Conservation (phyloP, 768 basidiomycete species). For the Leucogyrophana mollusca region DNA sequence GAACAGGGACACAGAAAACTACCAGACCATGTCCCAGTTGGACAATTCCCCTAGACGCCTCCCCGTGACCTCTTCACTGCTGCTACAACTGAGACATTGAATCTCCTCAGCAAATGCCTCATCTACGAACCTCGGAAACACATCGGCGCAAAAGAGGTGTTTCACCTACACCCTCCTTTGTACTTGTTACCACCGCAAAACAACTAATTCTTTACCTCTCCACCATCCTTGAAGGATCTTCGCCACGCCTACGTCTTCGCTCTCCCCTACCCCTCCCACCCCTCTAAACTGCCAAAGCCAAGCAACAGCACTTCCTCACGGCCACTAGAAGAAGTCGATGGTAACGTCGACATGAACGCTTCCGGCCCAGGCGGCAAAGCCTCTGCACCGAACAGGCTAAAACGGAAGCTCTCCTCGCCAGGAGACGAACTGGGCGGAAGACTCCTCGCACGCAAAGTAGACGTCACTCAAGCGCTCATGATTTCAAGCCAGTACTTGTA, state of each 20-base stretch:
- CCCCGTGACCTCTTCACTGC: slow-evolving; percentile 89
- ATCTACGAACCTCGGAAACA: slow-evolving; percentile 84
- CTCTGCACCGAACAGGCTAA: slow-evolving; percentile 52
- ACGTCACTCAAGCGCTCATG: slow-evolving; percentile 53
- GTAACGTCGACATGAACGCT: slow-evolving; percentile 56
- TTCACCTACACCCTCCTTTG: background rate
- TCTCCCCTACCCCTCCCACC: slow-evolving; percentile 84
- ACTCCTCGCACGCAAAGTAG: slow-evolving; percentile 67
- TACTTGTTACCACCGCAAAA: no score
- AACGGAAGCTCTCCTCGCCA: slow-evolving; percentile 68
- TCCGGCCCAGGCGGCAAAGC: slow-evolving; percentile 54
- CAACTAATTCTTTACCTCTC: background rate
- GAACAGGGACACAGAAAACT: slow-evolving; percentile 83
- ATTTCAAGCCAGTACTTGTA: slow-evolving; percentile 5
- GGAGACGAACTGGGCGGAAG: slow-evolving; percentile 47
- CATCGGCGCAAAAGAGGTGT: slow-evolving; percentile 78
- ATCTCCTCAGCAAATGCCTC: slow-evolving; percentile 77
- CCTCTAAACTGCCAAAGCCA: slow-evolving; percentile 84
- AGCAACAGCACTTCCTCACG: slow-evolving; percentile 41
- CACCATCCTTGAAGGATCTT: slow-evolving; percentile 57
- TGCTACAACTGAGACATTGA: slow-evolving; percentile 81
- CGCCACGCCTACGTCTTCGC: slow-evolving; percentile 86
- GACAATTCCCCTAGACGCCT: slow-evolving; percentile 80
- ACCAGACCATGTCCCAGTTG: slow-evolving; percentile 85
- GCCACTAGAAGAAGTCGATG: slow-evolving; percentile 77